Percentiles rank a stretch among this genome's conserved stretches.
These are phyloP conservation scores for Capronia coronata DNA, from an alignment of 2,329 filamentous ascomycete genomes.

Conservation along the genomic window DNA sequence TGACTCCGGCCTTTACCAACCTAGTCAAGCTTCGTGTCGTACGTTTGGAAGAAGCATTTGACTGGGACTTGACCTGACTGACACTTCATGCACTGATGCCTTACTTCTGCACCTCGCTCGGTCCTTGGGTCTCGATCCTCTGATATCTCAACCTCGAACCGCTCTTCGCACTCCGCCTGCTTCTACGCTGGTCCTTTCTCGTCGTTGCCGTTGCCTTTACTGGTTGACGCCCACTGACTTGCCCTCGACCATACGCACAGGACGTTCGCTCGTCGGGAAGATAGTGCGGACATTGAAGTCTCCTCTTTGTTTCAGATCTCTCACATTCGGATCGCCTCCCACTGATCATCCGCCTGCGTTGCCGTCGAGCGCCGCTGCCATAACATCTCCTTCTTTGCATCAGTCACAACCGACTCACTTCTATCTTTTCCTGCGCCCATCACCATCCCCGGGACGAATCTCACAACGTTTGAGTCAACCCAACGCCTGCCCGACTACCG, in stretches of 20 bases:
- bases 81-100: background rate
- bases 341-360: background rate
- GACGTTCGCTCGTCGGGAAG: background rate
- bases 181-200: background rate
- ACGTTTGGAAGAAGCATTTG: background rate
- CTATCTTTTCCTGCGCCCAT: background rate
- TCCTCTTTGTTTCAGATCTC: background rate
- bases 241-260: background rate
- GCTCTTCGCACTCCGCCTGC: background rate
- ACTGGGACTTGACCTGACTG: background rate
- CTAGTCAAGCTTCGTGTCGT: background rate
- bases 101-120: background rate
- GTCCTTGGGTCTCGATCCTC: background rate
- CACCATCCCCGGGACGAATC: slow-evolving; percentile 1
- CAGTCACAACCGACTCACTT: background rate
- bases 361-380: background rate
- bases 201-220: background rate
- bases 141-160: background rate
- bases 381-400: background rate
- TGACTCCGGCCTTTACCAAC: background rate
- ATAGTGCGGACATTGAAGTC: background rate
- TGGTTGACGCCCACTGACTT: background rate
- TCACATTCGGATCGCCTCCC: background rate
- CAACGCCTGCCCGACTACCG: background rate
- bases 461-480: background rate